Base-by-base conservation (phyloP, 1,139 yeast species). In the Saccharomyces hybrid region DNA sequence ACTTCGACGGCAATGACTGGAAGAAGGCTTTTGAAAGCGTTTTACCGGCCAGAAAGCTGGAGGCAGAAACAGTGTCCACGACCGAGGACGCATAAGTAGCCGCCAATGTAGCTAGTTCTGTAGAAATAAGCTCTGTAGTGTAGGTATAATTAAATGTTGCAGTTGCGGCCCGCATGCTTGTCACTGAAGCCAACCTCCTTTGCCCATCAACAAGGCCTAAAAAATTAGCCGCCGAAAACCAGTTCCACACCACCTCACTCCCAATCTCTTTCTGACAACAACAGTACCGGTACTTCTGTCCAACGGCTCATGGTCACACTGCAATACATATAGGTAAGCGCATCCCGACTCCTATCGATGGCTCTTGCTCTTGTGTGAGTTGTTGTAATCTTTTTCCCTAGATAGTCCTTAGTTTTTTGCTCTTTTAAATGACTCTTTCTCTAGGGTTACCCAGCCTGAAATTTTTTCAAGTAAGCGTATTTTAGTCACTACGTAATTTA, bases 1-100 rank as follows among this genome's bases (percentile, higher is more conserved):
- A 95, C 88, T 78, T 84, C 59, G 96, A 89, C 65, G 73, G 74
- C 42, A 78, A 77, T 58, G 88, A 88, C 70, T 93, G 99, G 99
- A 87, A 82, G 61, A 73, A 70, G 54, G 96, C 98, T 0, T 91
- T 93, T 68, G 91, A 89, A 67, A 77, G 79, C 31, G 93, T 88
- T 1, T 76, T 93, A 52, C 99, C 99, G 2, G 82, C 81, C 46
- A 77, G 99, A 61, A 93, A 91, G 71, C 69, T 85, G 48, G 65
- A 58, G 2, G 49, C 34, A 12, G 56, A 51, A 8, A 50, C 49
- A 8, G 53, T 50, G 2, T 54, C 57, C 11, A 51, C 50, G 34
- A 49, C 28, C 29, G 44, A 42, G 14, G 55, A 53, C 3, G 49
- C n/a, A n/a, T 54, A 57, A 16, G 61, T 56, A 11, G 52, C 47